phyloP scores from a whole-genome alignment of 768 basidiomycete genomes.

The Termitomyces sp. region DNA sequence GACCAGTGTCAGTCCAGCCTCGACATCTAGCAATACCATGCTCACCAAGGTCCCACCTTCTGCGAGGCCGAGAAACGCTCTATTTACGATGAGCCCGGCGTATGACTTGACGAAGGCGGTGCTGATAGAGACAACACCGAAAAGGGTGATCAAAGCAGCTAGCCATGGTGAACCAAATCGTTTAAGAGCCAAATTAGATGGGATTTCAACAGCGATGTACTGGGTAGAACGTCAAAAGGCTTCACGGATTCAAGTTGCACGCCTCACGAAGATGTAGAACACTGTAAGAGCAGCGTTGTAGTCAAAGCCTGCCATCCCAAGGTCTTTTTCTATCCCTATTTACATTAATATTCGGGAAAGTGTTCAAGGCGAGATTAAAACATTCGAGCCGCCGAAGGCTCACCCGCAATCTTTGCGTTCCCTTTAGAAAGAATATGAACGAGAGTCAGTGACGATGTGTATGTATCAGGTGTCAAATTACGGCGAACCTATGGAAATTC shows the following conservation, averaged over 20 bases:
- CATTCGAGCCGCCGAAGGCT: background rate
- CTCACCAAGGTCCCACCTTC: conserved; percentile 26
- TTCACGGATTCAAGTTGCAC: background rate
- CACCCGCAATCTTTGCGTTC: conserved; percentile 25
- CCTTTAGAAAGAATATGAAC: conserved; percentile 9
- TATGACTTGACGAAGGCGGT: conserved; percentile 25
- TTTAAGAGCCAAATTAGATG: conserved; percentile 24
- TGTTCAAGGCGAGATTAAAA: background rate
- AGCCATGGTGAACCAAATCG: conserved; percentile 22
- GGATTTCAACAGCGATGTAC: conserved; percentile 24
- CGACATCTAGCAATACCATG: background rate
- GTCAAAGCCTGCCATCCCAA: conserved; percentile 33
- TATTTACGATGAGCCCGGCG: conserved; percentile 20
- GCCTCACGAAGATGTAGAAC: conserved; percentile 29
- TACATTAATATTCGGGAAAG: background rate
- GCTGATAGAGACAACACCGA: conserved; percentile 21
- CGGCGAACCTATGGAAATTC: conserved; percentile 22
- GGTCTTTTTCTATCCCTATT: conserved; percentile 31
- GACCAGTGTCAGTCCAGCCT: background rate
- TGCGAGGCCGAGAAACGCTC: conserved; percentile 25
- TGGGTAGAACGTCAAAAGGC: background rate
- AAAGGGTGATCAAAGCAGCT: conserved; percentile 21
- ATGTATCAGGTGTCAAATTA: background rate
- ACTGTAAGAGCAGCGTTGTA: conserved; percentile 36
- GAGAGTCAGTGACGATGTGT: background rate